Percentiles rank a stretch among this genome's conserved stretches.
Conservation (phyloP, 169 alveolate genomes). For the Amoebophrya sp. region DNA sequence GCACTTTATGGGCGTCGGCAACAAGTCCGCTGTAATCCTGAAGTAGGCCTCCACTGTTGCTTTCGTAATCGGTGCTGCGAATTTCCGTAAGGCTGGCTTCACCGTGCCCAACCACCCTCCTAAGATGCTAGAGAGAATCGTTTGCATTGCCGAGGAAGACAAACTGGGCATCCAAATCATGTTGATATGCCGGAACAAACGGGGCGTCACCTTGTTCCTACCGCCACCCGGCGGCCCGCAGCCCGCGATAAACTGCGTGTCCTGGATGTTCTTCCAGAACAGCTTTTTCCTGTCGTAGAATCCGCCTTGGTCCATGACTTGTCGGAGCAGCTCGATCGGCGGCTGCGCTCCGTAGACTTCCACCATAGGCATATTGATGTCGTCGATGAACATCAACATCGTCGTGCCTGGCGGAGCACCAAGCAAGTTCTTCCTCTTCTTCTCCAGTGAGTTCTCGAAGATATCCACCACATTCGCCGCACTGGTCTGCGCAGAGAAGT, state of each 20-base stretch:
- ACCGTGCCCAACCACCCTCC: constrained; percentile 73
- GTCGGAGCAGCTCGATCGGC: constrained; percentile 79
- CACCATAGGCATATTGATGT: constrained; percentile 79
- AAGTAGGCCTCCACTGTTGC: constrained; percentile 71
- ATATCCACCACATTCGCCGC: constrained; percentile 75
- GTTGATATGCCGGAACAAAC: constrained; percentile 83
- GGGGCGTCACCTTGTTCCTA: constrained; percentile 77
- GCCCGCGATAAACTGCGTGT: constrained; percentile 76
- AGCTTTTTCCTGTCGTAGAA: constrained; percentile 79
- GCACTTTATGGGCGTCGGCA: constrained; percentile 86
- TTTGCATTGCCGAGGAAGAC: constrained; percentile 68
- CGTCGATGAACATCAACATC: constrained; percentile 83
- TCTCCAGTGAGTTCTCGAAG: constrained; percentile 66
- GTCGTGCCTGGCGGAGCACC: constrained; percentile 87
- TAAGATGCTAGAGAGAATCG: constrained; percentile 61
- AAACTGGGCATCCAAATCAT: constrained; percentile 75
- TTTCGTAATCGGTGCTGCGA: constrained; percentile 66
- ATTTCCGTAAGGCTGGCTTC: constrained; percentile 69
- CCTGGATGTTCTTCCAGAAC: constrained; percentile 77
- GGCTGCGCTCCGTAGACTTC: constrained; percentile 84
- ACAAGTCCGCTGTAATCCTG: constrained; percentile 67
- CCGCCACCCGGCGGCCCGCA: constrained; percentile 91
- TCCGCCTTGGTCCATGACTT: constrained; percentile 77
- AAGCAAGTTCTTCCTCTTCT: constrained; percentile 70
- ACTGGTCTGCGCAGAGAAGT: constrained; percentile 82